Base-by-base conservation (phyloP, 2,329 filamentous ascomycete species). In the Berkeleyomyces basicola region DNA sequence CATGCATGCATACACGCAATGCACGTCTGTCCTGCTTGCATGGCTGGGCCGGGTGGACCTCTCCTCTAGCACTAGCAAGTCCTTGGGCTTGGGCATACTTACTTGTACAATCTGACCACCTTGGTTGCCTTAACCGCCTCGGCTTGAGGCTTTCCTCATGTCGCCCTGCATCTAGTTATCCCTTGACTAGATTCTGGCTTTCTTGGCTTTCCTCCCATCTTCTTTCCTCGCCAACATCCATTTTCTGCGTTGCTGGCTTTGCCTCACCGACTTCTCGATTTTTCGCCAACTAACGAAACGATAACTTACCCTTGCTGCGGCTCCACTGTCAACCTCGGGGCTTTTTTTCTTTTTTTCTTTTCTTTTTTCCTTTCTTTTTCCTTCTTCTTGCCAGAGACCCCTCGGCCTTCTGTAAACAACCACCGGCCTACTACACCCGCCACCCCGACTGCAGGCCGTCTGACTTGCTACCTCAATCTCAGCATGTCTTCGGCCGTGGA, bases 401-500 rank as follows among this genome's bases (percentile, higher is more conserved):
- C 10, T 49, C 46, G n/a, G n/a, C n/a, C 51, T n/a, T 37, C 31
- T 11, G 39, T 60, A n/a, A 16, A 9, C 23, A 39, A 37, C 53
- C 46, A 10, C 36, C 23, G 42, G 31, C 40, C 39, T 11, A 33
- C 10, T 58, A 3, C 53, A 47, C 14, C 43, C 43, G 14, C 58
- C 43, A 4, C 16, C 58, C 16, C 58, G 23, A n/a, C 49, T 11
- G 23, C 31, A 14, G 49, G 49, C 49, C 4, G 14, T 14, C 14
- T 14, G 33, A 31, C 36, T 14, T 14, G 31, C 10, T 3, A 55
- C n/a, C 36, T 39, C 11, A 37, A 14, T 33, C 31, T 33, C 57
- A 59, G 9, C 59, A 61, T 46, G 44, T 61, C 46, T 42, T 61
- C 46, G n/a, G 59, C 47, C 37, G 11, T 49, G 47, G n/a, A 59